Base-by-base conservation (phyloP, 139 green algal genomes). In the Tetradesmus obliquus region DNA sequence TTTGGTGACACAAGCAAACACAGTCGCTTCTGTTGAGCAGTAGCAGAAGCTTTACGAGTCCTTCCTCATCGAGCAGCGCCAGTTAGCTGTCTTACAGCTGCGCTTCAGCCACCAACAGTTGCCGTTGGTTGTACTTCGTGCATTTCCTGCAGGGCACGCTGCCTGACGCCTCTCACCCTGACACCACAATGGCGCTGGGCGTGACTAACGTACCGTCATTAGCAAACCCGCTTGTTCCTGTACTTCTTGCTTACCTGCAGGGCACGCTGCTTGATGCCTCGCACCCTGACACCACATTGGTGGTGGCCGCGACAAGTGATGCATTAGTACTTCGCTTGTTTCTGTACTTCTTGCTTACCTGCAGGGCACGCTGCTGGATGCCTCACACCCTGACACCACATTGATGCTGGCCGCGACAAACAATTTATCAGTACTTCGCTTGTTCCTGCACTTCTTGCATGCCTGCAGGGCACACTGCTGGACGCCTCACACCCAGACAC, bases 21-120 rank as follows among this genome's bases (percentile, higher is more conserved):
- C 32, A 45, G 32, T 45, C 32, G 0, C 32, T 45, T 45, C 32
- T 45, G 32, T 45, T 45, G 32, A 45, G 32, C 32, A 45, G 32
- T 45, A 45, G 32, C 32, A 45, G 32, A 45, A 66, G 7, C 74
- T 91, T 0, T 91, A 91, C 83, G 76, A 91, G 79, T 55, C 45
- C 13, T 91, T 91, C 51, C 76, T 91, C 19, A 45, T 79, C 51
- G 88, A 91, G 58, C 88, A 87, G 12, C 69, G 66, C n/a, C n/a
- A 85, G 72, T 45, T 45, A 45, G 57, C 57, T 66, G 57, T 66
- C 7, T 66, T 66, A 66, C 57, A 66, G 32, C 32, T 45, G 32
- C 32, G 32, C 32, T 45, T 45, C 32, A 45, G 32, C 32, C 32
- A 45, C 32, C 32, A 45, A 45, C 32, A 45, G 32, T 45, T 72